Conservation (phyloP, 169 alveolate species). For the Cryptosporidium parvum region DNA sequence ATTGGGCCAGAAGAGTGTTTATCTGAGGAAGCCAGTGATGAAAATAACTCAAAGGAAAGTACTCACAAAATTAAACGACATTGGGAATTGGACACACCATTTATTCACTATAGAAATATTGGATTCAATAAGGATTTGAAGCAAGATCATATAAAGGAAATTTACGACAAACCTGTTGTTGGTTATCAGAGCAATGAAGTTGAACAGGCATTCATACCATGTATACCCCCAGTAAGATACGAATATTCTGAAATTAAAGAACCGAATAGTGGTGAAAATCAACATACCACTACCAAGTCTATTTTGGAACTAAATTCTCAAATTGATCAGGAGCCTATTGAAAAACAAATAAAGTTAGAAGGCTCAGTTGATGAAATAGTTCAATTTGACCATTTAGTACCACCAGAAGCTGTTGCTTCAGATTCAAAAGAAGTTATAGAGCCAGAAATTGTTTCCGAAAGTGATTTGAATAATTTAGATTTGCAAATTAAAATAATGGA, state of each 20-base stretch:
- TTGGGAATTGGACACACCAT: slow-evolving; percentile 73
- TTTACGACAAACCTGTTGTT: not conserved
- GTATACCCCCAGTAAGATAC: not conserved
- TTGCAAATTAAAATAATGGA: not conserved
- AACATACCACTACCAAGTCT: not conserved
- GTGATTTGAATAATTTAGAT: not conserved
- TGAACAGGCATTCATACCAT: not conserved
- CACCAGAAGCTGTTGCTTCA: not conserved
- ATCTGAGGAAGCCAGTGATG: not conserved
- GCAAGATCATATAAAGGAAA: not conserved
- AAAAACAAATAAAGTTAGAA: not conserved
- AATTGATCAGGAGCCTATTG: not conserved
- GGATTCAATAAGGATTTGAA: not conserved
- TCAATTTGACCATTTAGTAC: not conserved
- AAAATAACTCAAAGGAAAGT: not conserved
- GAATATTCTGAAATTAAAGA: not conserved
- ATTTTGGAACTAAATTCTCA: not conserved
- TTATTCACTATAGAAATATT: slow-evolving; percentile 17
- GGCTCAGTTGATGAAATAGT: not conserved
- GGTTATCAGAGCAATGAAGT: not conserved
- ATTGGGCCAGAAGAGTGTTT: not conserved
- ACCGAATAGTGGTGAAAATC: not conserved
- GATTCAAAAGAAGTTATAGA: not conserved
- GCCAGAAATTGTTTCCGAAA: not conserved
- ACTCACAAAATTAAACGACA: not conserved